A percentile compares a stretch with the other conserved stretches of the same genome.
Evolutionary conservation across 257 asterid species (phyloP).

Genomic region (Nicotiana obtusifolia): DNA sequence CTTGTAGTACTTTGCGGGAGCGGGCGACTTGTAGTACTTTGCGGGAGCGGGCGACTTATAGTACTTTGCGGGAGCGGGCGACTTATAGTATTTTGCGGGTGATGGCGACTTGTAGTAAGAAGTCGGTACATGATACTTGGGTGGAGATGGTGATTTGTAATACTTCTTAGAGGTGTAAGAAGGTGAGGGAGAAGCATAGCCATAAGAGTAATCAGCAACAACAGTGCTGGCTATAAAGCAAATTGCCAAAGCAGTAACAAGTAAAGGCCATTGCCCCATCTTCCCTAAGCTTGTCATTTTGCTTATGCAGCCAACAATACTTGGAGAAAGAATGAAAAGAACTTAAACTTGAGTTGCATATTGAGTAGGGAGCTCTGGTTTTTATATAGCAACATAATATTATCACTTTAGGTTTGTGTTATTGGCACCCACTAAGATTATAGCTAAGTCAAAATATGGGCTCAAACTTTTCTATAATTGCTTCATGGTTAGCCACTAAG

Average conservation of each 20-base stretch:
- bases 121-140: neutral
- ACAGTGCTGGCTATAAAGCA: neutral
- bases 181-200: neutral
- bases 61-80: neutral
- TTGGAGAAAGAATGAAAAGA: neutral
- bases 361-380: neutral
- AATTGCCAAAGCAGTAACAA: neutral
- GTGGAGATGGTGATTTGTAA: conserved; percentile 1
- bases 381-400: neutral
- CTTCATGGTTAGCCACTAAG: too few relatives aligned
- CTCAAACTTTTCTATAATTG: too few relatives aligned
- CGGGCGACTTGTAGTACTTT: neutral
- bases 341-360: neutral
- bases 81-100: neutral
- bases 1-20: neutral
- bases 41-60: neutral
- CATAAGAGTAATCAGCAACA: conserved; percentile 10
- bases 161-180: neutral
- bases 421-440: too few relatives aligned
- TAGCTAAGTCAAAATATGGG: too few relatives aligned
- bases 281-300: neutral
- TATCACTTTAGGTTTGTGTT: too few relatives aligned
- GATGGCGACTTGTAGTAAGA: neutral
- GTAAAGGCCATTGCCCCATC: neutral
- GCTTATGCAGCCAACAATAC: too few relatives aligned